Conservation (phyloP, 2,329 filamentous ascomycete genomes). For the Aspergillus fumigatiaffinis region DNA sequence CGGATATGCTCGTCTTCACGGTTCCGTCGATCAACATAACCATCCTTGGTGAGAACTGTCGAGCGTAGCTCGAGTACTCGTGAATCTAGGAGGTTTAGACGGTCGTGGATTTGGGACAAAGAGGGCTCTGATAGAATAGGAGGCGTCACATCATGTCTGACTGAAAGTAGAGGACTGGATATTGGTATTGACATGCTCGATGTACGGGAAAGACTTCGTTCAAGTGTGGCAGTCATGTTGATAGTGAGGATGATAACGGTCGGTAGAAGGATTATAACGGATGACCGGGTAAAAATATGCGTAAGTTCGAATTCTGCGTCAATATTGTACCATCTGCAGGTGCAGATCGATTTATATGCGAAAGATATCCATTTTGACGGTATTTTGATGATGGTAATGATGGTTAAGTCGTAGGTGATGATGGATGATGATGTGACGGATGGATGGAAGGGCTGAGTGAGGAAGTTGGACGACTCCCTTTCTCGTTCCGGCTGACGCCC, state of each 20-base stretch:
- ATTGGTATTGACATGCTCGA: slow-evolving; percentile 36
- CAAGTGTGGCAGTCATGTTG: slow-evolving; percentile 33
- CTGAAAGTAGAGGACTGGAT: slow-evolving; percentile 33
- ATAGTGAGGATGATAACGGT: slow-evolving; percentile 1
- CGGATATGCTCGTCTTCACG: slow-evolving; percentile 38
- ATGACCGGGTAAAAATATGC: not conserved
- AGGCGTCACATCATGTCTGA: slow-evolving; percentile 33
- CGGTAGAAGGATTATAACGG: not conserved
- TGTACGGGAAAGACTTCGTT: slow-evolving; percentile 35
- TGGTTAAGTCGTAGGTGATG: not conserved
- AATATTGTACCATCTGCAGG: not conserved
- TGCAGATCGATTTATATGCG: slow-evolving; percentile 2
- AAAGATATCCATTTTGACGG: slow-evolving; percentile 12
- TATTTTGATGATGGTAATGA: slow-evolving; percentile 3
- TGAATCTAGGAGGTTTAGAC: slow-evolving; percentile 36
- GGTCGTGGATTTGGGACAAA: slow-evolving; percentile 36
- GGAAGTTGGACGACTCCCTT: slow-evolving; percentile 2
- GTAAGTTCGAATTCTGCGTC: slow-evolving; percentile 10
- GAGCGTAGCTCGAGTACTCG: slow-evolving; percentile 36
- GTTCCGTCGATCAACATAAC: slow-evolving; percentile 37
- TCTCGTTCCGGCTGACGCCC: slow-evolving; percentile 1
- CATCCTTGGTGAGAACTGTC: slow-evolving; percentile 36
- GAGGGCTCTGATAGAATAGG: slow-evolving; percentile 32
- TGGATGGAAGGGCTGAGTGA: not conserved
- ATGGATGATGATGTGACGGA: slow-evolving; percentile 2